A percentile compares a stretch with the other conserved stretches of the same genome.
phyloP scores from a whole-genome alignment of 192 early-diverging fungal species.

The Tieghemiomyces parasiticus region DNA sequence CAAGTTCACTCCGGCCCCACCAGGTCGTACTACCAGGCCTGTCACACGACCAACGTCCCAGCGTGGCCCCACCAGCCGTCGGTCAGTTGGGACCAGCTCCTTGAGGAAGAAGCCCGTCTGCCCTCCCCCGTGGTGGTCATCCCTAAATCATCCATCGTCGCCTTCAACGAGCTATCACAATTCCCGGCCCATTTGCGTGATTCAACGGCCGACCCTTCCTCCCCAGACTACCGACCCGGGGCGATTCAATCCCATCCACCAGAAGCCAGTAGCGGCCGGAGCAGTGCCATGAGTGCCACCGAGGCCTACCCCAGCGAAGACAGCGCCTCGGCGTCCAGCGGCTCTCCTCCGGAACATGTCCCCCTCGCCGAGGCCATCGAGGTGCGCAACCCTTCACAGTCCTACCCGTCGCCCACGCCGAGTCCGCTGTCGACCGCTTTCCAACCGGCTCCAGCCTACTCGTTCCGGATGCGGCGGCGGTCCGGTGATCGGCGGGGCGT shows the following conservation, averaged over 20 bases:
- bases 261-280: neutral
- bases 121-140: neutral
- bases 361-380: neutral
- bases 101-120: conserved; percentile 2
- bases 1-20: neutral
- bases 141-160: neutral
- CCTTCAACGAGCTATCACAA: no score
- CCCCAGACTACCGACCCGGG: no score
- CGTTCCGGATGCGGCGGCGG: neutral
- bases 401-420: neutral
- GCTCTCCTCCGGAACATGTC: no score
- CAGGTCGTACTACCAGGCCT: no score
- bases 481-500: neutral
- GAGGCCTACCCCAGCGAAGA: neutral
- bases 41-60: neutral
- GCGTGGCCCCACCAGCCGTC: neutral
- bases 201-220: neutral
- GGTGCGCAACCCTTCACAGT: neutral
- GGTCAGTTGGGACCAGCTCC: conserved; percentile 2
- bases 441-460: no score
- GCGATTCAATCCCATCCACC: no score
- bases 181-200: neutral
- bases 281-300: neutral
- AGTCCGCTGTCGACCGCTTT: no score
- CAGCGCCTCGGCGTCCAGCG: neutral